phyloP scores from a whole-genome alignment of 164 flowering plant species.

The Piper betle region DNA sequence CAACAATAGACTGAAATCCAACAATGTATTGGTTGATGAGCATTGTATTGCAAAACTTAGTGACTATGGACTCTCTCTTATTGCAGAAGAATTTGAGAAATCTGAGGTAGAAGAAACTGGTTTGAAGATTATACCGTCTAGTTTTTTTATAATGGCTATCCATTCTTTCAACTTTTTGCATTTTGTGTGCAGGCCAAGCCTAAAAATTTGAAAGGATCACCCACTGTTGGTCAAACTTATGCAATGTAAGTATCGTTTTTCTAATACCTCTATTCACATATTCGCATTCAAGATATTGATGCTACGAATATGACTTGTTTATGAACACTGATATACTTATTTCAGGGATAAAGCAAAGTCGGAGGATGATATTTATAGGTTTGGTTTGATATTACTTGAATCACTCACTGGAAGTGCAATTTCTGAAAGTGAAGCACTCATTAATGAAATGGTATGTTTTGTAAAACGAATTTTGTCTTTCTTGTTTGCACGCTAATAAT shows the following conservation, averaged over 20 bases:
- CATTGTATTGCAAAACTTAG: slow-evolving; percentile 70
- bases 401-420: slow-evolving; percentile 65
- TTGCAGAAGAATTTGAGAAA: slow-evolving; percentile 54
- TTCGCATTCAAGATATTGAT: too few species aligned
- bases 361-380: slow-evolving; percentile 80
- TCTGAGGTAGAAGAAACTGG: slow-evolving; percentile 30
- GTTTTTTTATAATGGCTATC: background rate
- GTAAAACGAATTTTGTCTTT: too few species aligned
- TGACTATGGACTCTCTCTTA: slow-evolving; percentile 72
- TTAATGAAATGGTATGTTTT: slow-evolving; percentile 67
- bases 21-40: slow-evolving; percentile 76
- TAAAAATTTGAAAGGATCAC: slow-evolving; percentile 27
- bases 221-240: background rate
- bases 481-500: background rate
- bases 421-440: slow-evolving; percentile 46
- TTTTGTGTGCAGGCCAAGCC: slow-evolving; percentile 39
- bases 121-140: background rate
- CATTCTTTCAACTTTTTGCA: background rate
- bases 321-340: too few species aligned
- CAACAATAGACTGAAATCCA: slow-evolving; percentile 51
- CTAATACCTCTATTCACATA: background rate
- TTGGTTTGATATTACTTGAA: slow-evolving; percentile 80
- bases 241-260: slow-evolving; percentile 29
- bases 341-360: slow-evolving; percentile 28
- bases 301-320: too few species aligned